Evolutionary conservation across 2,329 filamentous ascomycete species (phyloP), one percentile per base, ranked within the genome.

Genomic region (Neonectria sp.): DNA sequence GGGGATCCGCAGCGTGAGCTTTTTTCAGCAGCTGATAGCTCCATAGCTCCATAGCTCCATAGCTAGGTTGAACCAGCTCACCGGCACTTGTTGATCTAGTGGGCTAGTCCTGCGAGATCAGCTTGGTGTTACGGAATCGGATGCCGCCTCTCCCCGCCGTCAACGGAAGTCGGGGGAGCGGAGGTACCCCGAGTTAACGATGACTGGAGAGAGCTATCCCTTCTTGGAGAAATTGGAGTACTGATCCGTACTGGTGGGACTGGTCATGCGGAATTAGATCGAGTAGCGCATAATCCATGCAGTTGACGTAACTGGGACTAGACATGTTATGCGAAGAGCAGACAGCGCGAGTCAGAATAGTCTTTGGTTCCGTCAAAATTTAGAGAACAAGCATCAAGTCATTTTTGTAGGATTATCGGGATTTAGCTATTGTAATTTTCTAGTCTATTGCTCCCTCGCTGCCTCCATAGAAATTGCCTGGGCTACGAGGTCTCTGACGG

Each of bases 401-500:
- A 5, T 12, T 24, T 11, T 15, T 9, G 3, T 5, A 9, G 31
- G 29, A 7, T 25, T 53, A 4, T 12, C 5, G 15, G 7, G 31
- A n/a, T 1, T 24, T 21, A 53, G 29, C 33, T 24, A 2, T 7
- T 6, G 1, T 2, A 31, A 2, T 24, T 35, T 2, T 35, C 29
- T 53, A 8, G 11, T 53, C n/a, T 53, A 53, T 33, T 35, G 4
- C 31, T 8, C n/a, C 15, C 15, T 13, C 6, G n/a, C 17, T 11
- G 37, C 46, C 8, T 43, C 24, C 63, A 66, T 66, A 8, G 31
- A 24, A n/a, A 53, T 79, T 68, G 65, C 72, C 49, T 79, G 76
- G 0, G 61, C 60, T 5, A 82, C 70, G 3, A 83, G 73, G 49
- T 83, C 80, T 6, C 72, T 61, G 2, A 84, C 78, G 1, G 82